A percentile compares a stretch with the other conserved stretches of the same genome.
Conservation (phyloP, 2,329 filamentous ascomycete species). For the Phyllosticta citribraziliensis region DNA sequence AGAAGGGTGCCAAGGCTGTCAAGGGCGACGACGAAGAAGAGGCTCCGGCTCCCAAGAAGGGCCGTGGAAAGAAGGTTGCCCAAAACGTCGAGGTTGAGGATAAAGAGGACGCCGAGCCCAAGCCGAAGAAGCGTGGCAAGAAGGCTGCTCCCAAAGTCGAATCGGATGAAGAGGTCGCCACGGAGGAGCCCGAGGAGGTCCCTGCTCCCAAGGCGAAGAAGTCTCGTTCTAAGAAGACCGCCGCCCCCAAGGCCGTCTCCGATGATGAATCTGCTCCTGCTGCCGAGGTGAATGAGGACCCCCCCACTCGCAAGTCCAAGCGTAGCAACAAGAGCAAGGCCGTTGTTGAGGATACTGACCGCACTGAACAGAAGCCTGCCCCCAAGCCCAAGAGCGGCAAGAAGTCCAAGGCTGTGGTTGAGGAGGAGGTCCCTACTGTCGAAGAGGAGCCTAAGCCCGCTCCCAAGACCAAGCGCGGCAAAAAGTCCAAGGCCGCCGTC, state of each 20-base stretch:
- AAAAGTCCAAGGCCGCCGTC: not conserved
- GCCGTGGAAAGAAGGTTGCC: conserved; percentile 21
- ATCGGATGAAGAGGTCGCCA: conserved; percentile 1
- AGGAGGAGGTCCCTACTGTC: not conserved
- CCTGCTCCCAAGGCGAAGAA: conserved; percentile 27
- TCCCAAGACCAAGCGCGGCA: not conserved
- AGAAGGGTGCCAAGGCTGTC: conserved; percentile 20
- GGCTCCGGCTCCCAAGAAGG: conserved; percentile 20
- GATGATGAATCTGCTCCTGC: conserved; percentile 9
- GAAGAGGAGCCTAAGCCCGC: not conserved
- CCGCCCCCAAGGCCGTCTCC: conserved; percentile 15
- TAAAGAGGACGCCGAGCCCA: conserved; percentile 3
- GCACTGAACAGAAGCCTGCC: not conserved
- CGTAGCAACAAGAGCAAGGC: not conserved
- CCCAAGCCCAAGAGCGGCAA: not conserved
- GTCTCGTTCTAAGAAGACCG: conserved; percentile 26
- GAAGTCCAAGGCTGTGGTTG: not conserved
- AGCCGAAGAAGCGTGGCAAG: conserved; percentile 12
- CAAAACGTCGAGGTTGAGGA: conserved; percentile 12
- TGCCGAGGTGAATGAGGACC: not conserved
- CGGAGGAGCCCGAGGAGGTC: conserved; percentile 19
- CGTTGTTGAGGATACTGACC: not conserved
- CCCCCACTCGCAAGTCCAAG: not conserved
- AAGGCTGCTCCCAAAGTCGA: conserved; percentile 1
- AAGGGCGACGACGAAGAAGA: conserved; percentile 17